phyloP scores from a whole-genome alignment of 202 grass and related monocot species.

The Panicum hallii region DNA sequence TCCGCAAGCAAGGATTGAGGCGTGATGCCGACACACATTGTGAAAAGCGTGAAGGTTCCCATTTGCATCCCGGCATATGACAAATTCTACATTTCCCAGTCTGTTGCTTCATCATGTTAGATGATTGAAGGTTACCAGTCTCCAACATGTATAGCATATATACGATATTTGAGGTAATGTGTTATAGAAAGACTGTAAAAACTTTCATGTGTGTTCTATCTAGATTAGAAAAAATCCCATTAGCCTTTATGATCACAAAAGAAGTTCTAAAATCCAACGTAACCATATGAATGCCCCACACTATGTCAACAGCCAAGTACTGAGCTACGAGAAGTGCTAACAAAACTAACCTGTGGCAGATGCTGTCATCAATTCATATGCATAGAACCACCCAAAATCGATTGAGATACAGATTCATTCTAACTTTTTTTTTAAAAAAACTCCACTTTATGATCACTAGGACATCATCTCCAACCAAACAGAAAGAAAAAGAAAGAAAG shows the following conservation, averaged over 20 bases:
- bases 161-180: neutral
- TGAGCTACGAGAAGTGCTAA: neutral
- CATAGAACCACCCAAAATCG: neutral
- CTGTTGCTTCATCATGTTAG: slow-evolving; percentile 68
- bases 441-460: neutral
- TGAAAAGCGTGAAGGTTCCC: slow-evolving; percentile 81
- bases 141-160: neutral
- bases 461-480: neutral
- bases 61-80: slow-evolving; percentile 72
- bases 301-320: neutral
- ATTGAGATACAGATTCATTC: neutral
- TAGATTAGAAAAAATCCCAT: neutral
- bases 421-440: neutral
- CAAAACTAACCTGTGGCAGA: neutral
- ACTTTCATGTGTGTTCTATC: neutral
- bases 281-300: neutral
- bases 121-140: slow-evolving; percentile 37
- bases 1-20: slow-evolving; percentile 81
- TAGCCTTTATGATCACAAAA: neutral
- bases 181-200: neutral
- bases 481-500: too few relatives aligned
- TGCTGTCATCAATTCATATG: neutral
- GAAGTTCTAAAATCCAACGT: neutral
- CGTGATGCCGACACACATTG: slow-evolving; percentile 92
- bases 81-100: slow-evolving; percentile 85